Conservation (phyloP, 306 rosid species). For the Rosa multiflora region DNA sequence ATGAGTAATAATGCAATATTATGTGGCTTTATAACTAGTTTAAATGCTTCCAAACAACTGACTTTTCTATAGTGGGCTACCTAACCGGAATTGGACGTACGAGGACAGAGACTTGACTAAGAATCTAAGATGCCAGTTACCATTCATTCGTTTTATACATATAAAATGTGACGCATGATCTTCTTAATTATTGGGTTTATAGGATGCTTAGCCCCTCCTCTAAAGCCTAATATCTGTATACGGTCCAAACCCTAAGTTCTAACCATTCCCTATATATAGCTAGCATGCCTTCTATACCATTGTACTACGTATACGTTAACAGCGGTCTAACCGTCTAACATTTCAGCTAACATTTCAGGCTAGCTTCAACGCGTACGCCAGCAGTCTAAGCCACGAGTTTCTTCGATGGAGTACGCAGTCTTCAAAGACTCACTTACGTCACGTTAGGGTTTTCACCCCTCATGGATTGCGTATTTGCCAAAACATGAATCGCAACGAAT, state of each 20-base stretch:
- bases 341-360: background rate
- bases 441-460: conserved; percentile 22
- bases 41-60: conserved; percentile 10
- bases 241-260: background rate
- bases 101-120: conserved; percentile 21
- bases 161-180: background rate
- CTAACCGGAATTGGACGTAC: conserved; percentile 14
- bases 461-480: conserved; percentile 34
- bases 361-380: background rate
- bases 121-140: background rate
- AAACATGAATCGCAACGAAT: background rate
- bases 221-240: background rate
- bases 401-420: background rate
- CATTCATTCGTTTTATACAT: background rate
- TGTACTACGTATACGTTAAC: background rate
- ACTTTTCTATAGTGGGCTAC: conserved; percentile 20
- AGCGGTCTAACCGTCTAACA: conserved; percentile 1
- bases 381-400: conserved; percentile 20
- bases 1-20: background rate
- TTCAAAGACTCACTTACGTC: conserved; percentile 28
- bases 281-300: background rate
- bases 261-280: background rate
- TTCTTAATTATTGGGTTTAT: background rate
- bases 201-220: background rate
- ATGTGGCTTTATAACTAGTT: background rate